These are phyloP conservation scores for Nepenthes mirabilis DNA, from an alignment of 148 eudicot genomes.

Conservation along the genomic window DNA sequence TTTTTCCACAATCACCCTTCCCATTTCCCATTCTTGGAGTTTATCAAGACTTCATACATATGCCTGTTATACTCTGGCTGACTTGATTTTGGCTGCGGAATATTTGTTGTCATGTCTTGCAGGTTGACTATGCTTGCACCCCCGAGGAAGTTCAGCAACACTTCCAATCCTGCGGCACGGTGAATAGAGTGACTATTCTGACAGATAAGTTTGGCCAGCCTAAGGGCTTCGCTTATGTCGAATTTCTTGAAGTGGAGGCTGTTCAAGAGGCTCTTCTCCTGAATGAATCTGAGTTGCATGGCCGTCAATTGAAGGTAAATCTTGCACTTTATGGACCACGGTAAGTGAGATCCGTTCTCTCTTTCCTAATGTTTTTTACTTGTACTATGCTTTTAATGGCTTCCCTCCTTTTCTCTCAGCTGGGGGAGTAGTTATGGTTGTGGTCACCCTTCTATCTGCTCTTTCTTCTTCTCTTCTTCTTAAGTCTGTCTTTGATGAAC, in stretches of 20 bases:
- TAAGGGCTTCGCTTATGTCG: conserved; percentile 97
- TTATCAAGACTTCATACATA: not conserved
- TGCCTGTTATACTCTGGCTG: not conserved
- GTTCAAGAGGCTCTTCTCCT: conserved; percentile 73
- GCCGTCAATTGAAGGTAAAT: conserved; percentile 83
- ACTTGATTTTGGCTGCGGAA: conserved; percentile 5
- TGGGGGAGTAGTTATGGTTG: too few species aligned
- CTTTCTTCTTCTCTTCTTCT: too few species aligned
- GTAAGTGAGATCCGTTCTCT: too few species aligned
- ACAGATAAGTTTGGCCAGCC: conserved; percentile 98
- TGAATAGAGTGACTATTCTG: conserved; percentile 77
- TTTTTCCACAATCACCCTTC: too few species aligned
- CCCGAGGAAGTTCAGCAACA: conserved; percentile 99
- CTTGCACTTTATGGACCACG: too few species aligned
- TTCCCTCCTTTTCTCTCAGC: too few species aligned
- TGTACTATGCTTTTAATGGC: too few species aligned
- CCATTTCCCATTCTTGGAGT: too few species aligned
- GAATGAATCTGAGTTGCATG: conserved; percentile 91
- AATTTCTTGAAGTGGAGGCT: conserved; percentile 76
- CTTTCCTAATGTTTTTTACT: too few species aligned
- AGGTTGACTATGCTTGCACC: conserved; percentile 98
- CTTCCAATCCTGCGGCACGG: conserved; percentile 84
- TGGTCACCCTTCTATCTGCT: too few species aligned
- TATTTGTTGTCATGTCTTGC: conserved; percentile 8
- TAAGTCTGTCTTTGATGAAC: too few species aligned